Base-by-base conservation (phyloP, 208 protist genomes). In the Trypanosoma conorhini region DNA sequence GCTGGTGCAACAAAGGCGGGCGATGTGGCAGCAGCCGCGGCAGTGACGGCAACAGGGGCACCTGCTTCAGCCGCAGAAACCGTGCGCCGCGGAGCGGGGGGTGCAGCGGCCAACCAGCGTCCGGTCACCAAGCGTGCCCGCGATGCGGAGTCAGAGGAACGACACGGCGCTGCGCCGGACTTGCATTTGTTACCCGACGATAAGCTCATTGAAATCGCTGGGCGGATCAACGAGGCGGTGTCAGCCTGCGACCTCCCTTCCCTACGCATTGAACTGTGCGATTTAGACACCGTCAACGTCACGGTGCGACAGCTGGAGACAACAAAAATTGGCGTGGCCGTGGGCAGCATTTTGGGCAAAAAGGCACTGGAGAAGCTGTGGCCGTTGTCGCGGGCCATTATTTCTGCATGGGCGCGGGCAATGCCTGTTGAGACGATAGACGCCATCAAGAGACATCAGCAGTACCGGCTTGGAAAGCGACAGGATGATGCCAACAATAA, bases 261-360 rank as follows among this genome's bases (percentile, higher is more conserved):
- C 38, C 70, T 86, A 31, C 85, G 87, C 13, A 75, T 68, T 17
- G 67, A 74, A 46, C 76, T 95, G 22, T 83, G 76, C 62, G 46
- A 81, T 38, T 80, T 95, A 19, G 85, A 91, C 55, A 65, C 61
- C 62, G 83, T 93, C 24, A 79, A 81, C 46, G 86, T 91, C 10
- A 73, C 58, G 31, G 74, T 85, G 38, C 30, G 22, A 7, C 79
- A 95, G 58, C 76, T 95, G 59, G 72, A 84, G 56, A 77, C 72
- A 13, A 93, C 85, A 24, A 79, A 87, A 60, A 89, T 95, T 70
- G 90, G 90, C 13, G 82, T 92, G 46, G 87, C 90, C 0, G 82
- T 95, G 0, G 87, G 85, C 13, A 81, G 71, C 46, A 78, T 93
- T 60, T 70, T 92, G 26, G 82, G 77, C 31, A 64, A 67, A 15